Evolutionary conservation across 352 stramenopile genomes (phyloP).

Genomic region (Phytophthora foliorum): DNA sequence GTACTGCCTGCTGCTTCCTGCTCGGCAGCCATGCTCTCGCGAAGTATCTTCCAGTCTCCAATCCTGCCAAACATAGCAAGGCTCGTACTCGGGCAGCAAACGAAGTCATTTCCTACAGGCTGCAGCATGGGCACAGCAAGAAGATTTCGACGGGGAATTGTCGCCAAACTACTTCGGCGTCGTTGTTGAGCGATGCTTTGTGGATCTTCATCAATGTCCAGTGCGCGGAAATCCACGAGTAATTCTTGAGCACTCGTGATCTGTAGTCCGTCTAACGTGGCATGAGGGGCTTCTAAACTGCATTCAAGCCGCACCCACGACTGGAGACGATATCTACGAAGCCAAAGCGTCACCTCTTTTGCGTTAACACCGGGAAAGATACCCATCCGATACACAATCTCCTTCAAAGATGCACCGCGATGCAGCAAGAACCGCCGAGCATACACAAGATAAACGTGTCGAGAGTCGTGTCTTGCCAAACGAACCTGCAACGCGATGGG

Average conservation of each 20-base stretch:
- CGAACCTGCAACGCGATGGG: constrained; percentile 65
- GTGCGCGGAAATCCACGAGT: constrained; percentile 73
- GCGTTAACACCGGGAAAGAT: constrained; percentile 64
- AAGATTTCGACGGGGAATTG: constrained; percentile 24
- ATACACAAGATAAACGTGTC: constrained; percentile 69
- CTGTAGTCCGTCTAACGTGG: constrained; percentile 51
- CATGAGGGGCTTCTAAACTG: constrained; percentile 50
- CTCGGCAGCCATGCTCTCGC: constrained; percentile 39
- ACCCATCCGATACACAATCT: constrained; percentile 67
- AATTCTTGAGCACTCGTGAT: constrained; percentile 67
- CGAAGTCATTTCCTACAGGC: constrained; percentile 74
- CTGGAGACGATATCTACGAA: constrained; percentile 63
- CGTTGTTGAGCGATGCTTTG: constrained; percentile 38
- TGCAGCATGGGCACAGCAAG: constrained; percentile 63
- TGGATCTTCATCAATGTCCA: constrained; percentile 41
- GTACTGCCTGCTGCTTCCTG: constrained; percentile 27
- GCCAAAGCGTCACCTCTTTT: constrained; percentile 68
- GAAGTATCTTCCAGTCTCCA: constrained; percentile 45
- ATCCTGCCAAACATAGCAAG: constrained; percentile 44
- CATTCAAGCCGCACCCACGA: constrained; percentile 70
- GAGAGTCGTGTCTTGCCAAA: constrained; percentile 62
- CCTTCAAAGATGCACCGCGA: constrained; percentile 51
- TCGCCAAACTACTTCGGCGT: constrained; percentile 30
- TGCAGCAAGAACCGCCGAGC: constrained; percentile 58
- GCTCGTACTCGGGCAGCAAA: constrained; percentile 40